Base-by-base conservation (phyloP, 2,329 filamentous ascomycete genomes). In the Neocatenulostroma microsporum region DNA sequence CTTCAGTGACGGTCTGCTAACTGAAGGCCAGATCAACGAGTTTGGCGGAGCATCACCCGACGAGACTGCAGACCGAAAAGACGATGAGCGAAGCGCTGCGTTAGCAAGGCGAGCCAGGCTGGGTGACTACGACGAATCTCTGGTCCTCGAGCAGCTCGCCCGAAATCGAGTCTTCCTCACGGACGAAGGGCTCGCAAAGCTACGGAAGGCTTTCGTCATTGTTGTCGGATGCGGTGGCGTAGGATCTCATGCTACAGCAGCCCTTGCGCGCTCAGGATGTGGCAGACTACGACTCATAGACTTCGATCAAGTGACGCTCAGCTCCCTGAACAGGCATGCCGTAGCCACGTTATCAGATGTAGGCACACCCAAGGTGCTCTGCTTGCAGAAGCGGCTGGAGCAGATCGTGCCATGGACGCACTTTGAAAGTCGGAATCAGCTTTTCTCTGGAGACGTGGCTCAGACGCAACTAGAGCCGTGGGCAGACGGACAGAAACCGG, bases 221-320 rank as follows among this genome's bases (percentile, higher is more conserved):
- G 76, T 98, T 2, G 87, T 98, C 9, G 91, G 91, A 3, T 89
- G 87, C 49, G 91, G 91, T 45, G 91, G 91, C 27, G 91, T 98
- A 4, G 91, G 91, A 30, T 95, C 87, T 5, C 93, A 98, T 66
- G 88, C 85, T 44, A 76, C 82, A 4, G 81, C 88, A 2, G 81
- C 91, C 3, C 76, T 98, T 20, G 82, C 86, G 4, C 80, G 91
- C 20, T 94, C 88, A 0, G 91, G 91, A 21, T 86, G 94, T 28
- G 80, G 82, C n/a, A 81, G 79, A 51, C 72, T 98, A 37, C 80
- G 91, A 1, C 74, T 98, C 24, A 78, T 98, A 49, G 91, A 98
- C 62, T 98, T 98, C 58, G 91, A 98, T 60, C 91, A 98, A 70
- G 89, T 98, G 21, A 94, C 88, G 0, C 70, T 98, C 29, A 94